Evolutionary conservation across 1,139 yeast genomes (phyloP), one percentile per base, ranked within the genome.

Genomic region (Diutina catenulata): DNA sequence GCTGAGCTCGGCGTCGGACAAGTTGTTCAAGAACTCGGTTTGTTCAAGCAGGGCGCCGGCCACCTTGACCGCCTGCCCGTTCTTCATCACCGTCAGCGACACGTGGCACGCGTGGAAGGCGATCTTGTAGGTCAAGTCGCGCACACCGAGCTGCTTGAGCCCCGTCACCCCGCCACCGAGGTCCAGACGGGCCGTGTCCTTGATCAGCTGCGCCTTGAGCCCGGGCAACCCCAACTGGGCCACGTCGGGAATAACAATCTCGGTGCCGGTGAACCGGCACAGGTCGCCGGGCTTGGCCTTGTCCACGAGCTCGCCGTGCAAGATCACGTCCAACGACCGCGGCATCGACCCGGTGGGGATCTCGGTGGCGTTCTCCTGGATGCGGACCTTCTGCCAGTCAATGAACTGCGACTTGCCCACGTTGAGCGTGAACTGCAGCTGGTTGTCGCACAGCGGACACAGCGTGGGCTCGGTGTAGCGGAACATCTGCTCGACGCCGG

Each of bases 331-430:
- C 47, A 91, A 62, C 8, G 97, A 91, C 56, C 99, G 74, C 27
- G 99, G 99, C 99, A 91, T 91, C 2, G 96, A 86, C 23, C 99
- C 99, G 0, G 96, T 87, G 21, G 99, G 99, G 42, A 91, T 91
- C 59, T 91, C 98, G 49, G 71, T 82, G 13, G 97, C 76, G 52
- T 91, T 93, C 55, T 91, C 99, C 56, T 91, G 99, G 44, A 91
- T 82, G 48, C 98, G 73, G 19, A 88, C 94, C 49, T 84, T 82
- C 59, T 91, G 99, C 99, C 99, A 91, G 64, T 91, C 98, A 45
- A 86, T 70, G 51, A 91, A 91, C 45, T 80, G 86, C 0, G 95
- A 84, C 56, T 87, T 86, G 22, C 83, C 58, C 15, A 88, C 78
- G 49, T 83, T 80, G 41, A 93, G 62, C 0, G 94, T 77, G 93